Percentiles rank a stretch among this genome's conserved stretches.
phyloP scores from a whole-genome alignment of 2,329 filamentous ascomycete genomes.

The Diaporthe sp. region DNA sequence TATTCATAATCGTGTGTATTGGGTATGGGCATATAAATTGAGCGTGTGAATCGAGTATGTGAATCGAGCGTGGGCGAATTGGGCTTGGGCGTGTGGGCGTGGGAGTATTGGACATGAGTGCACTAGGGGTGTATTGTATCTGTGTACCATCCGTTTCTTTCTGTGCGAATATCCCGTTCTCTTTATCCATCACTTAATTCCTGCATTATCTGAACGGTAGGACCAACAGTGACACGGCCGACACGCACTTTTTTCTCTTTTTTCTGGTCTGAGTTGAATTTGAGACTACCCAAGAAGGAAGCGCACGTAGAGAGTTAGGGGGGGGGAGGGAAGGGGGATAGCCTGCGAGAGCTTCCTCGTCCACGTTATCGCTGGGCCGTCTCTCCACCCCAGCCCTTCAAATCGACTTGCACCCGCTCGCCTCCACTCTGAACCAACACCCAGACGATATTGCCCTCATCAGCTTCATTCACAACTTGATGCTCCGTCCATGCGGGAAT shows the following conservation, averaged over 20 bases:
- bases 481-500: conserved; percentile 80
- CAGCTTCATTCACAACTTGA: conserved; percentile 75
- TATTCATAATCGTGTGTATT: too few species aligned
- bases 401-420: conserved; percentile 72
- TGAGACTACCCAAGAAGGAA: not conserved
- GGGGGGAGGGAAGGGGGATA: too few species aligned
- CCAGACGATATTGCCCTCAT: conserved; percentile 70
- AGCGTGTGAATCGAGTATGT: too few species aligned
- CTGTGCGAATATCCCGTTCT: too few species aligned
- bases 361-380: conserved; percentile 17
- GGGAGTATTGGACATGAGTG: too few species aligned
- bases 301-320: not conserved
- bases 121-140: too few species aligned
- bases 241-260: too few species aligned
- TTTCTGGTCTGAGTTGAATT: too few species aligned
- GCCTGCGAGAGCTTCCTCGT: not conserved
- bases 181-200: not conserved
- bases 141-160: too few species aligned
- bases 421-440: conserved; percentile 74
- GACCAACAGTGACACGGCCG: not conserved
- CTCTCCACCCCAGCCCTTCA: conserved; percentile 72
- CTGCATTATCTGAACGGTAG: not conserved
- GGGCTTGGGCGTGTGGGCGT: too few species aligned
- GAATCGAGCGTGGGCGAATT: too few species aligned
- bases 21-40: too few species aligned